A percentile compares a stretch with the other conserved stretches of the same genome.
Evolutionary conservation across 306 rosid genomes (phyloP).

Genomic region (Dryas octopetala): DNA sequence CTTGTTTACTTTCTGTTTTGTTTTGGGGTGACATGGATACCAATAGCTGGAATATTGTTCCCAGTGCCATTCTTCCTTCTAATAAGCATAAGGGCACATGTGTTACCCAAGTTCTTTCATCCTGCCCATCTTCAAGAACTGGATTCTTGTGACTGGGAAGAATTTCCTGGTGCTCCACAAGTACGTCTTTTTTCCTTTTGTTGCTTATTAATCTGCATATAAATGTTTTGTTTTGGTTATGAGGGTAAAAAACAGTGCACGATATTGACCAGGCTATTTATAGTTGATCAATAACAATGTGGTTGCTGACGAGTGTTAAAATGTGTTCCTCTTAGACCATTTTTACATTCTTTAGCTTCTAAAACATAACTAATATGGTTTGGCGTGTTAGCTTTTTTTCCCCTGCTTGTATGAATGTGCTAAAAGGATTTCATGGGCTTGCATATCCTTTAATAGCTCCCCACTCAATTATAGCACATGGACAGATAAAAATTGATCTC

Average conservation of each 20-base stretch:
- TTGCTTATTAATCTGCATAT: neutral
- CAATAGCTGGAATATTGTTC: slow-evolving; percentile 52
- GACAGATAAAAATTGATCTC: too few relatives aligned
- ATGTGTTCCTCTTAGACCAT: too few relatives aligned
- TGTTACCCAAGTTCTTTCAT: slow-evolving; percentile 41
- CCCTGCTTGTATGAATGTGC: neutral
- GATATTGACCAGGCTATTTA: too few relatives aligned
- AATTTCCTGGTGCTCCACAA: slow-evolving; percentile 33
- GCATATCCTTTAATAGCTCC: too few relatives aligned
- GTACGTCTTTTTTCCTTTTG: slow-evolving; percentile 14
- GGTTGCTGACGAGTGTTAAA: too few relatives aligned
- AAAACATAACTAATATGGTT: too few relatives aligned
- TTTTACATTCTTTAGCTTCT: too few relatives aligned
- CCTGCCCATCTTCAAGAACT: slow-evolving; percentile 45
- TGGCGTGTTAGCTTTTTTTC: too few relatives aligned
- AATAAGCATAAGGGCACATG: slow-evolving; percentile 36
- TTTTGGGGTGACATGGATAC: slow-evolving; percentile 52
- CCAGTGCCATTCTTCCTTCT: slow-evolving; percentile 54
- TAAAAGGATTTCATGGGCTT: neutral
- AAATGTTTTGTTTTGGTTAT: neutral
- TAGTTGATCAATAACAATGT: too few relatives aligned
- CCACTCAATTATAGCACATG: too few relatives aligned
- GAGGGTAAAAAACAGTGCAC: neutral
- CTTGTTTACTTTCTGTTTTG: slow-evolving; percentile 38
- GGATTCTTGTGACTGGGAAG: slow-evolving; percentile 47